Evolutionary conservation across 768 basidiomycete genomes (phyloP).

Genomic region (Hericium rajendrae): DNA sequence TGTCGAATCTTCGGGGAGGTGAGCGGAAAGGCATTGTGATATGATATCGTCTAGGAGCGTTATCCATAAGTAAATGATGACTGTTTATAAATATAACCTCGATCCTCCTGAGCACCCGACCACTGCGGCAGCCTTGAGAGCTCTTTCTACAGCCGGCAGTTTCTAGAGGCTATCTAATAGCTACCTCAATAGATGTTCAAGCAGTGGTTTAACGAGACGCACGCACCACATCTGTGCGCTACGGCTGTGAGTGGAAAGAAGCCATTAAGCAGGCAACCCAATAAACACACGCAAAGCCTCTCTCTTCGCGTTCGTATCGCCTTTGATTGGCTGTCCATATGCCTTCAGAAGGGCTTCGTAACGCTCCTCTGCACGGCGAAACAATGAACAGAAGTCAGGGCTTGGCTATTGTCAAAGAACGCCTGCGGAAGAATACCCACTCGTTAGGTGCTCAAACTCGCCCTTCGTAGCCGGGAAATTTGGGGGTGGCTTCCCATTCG

Average conservation of each 20-base stretch:
- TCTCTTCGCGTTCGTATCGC: slow-evolving; percentile 31
- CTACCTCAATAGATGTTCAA: too few relatives aligned
- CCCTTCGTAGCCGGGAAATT: slow-evolving; percentile 30
- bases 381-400: not conserved
- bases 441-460: slow-evolving; percentile 38
- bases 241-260: not conserved
- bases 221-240: too few relatives aligned
- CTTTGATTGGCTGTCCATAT: slow-evolving; percentile 25
- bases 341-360: slow-evolving; percentile 29
- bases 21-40: too few relatives aligned
- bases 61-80: too few relatives aligned
- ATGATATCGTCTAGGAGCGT: too few relatives aligned
- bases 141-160: too few relatives aligned
- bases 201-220: too few relatives aligned
- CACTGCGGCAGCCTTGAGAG: too few relatives aligned
- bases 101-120: too few relatives aligned
- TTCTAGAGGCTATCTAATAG: too few relatives aligned
- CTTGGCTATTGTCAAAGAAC: not conserved
- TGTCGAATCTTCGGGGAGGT: too few relatives aligned
- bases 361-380: slow-evolving; percentile 26
- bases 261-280: slow-evolving; percentile 20
- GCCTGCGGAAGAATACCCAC: slow-evolving; percentile 17
- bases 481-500: slow-evolving; percentile 26
- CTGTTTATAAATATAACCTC: too few relatives aligned
- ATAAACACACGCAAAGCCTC: slow-evolving; percentile 29